Base-by-base conservation (phyloP, 2,329 filamentous ascomycete genomes). In the Verruconis gallopava region DNA sequence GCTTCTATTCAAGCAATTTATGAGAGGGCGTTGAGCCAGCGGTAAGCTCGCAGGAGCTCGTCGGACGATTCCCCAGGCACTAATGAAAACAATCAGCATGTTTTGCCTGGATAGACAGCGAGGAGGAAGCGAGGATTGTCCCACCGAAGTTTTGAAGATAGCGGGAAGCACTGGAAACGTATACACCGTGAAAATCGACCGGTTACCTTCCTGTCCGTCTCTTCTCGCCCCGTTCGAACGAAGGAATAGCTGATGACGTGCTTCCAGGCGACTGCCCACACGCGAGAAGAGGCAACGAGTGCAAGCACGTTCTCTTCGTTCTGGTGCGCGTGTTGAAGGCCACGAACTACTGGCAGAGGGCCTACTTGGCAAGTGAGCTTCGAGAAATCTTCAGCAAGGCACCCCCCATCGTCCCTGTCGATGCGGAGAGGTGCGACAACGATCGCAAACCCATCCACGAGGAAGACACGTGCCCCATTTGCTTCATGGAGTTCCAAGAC, bases 101-200 rank as follows among this genome's bases (percentile, higher is more conserved):
- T 75, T 72, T 43, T 66, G 78, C 5, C 61, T 79, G 17, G 65
- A 67, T 33, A 66, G 75, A 34, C 61, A 54, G 39, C 58, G 68
- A 6, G 52, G 55, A 28, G 64, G 62, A 4, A 65, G 62, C 4
- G 60, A 65, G 2, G 58, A 66, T 5, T 56, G 55, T 2, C 70
- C 66, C 0, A 57, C 67, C 43, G 75, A 81, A 53, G 59, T 55
- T 2, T 66, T 78, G 41, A 59, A 69, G 17, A 67, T 80, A 38
- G 72, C 73, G 21, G 77, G 77, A 14, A 66, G 68, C 4, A 78
- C 73, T 0, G 75, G 75, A 13, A 79, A 79, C 49, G 57, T 79
- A 14, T 79, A 81, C 56, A 69, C 62, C 0, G 67, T 75, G 22
- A 63, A 56, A 9, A 70, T 81, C 41, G 55, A 59, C 44, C 68